These are phyloP conservation scores for Pseudogymnoascus sp. DNA, from an alignment of 2,329 filamentous ascomycete genomes.

Conservation along the genomic window DNA sequence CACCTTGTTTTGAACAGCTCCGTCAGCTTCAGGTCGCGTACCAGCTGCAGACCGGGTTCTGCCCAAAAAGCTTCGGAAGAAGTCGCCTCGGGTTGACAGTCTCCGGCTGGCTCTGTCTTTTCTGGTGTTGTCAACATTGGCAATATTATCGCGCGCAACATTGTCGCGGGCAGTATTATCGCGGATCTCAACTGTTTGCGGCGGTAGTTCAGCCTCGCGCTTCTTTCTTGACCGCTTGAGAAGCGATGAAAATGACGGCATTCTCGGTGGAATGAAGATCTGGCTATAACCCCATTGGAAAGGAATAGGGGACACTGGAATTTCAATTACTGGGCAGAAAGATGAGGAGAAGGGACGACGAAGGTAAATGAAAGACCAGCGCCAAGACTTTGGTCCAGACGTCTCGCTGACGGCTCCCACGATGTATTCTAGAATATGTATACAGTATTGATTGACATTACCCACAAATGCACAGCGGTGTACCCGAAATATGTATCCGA, in stretches of 20 bases:
- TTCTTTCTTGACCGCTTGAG: conserved; percentile 19
- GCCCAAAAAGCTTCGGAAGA: neutral
- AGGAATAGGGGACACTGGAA: neutral
- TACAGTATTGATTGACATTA: neutral
- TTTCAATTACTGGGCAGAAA: neutral
- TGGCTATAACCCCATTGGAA: conserved; percentile 5
- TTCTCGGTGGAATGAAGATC: conserved; percentile 11
- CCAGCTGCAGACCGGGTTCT: neutral
- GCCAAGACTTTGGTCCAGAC: conserved; percentile 5
- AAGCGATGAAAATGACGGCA: conserved; percentile 25
- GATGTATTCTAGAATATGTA: neutral
- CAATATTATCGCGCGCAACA: neutral
- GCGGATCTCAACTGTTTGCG: neutral
- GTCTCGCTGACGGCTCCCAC: neutral
- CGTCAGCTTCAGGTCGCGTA: neutral
- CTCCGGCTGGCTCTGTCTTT: conserved; percentile 1
- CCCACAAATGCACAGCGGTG: neutral
- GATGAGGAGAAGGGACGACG: neutral
- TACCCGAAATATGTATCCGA: neutral
- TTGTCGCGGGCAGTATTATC: neutral
- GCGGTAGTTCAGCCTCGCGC: conserved; percentile 14
- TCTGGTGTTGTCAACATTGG: neutral
- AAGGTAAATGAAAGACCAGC: conserved; percentile 1
- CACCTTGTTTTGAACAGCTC: neutral
- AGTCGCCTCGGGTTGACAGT: conserved; percentile 1